Conservation (phyloP, 2,329 filamentous ascomycete species). For the Dactylellina leptospora region DNA sequence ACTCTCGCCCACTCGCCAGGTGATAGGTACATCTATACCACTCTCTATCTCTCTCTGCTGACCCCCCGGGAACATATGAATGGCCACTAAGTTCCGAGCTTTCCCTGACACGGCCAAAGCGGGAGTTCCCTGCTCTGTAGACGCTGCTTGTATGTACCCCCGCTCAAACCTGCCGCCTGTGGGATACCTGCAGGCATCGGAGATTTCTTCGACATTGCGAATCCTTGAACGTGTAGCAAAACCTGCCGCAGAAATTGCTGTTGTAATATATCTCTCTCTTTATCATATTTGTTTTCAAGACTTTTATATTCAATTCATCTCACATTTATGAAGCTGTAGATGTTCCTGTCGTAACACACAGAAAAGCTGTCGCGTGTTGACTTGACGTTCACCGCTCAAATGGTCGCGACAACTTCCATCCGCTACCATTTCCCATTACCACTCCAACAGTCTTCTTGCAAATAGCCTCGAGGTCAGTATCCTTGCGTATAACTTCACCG, state of each 20-base stretch:
- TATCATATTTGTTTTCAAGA: background rate
- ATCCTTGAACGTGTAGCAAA: conserved; percentile 1
- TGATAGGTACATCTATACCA: background rate
- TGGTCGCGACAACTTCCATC: background rate
- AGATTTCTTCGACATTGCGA: background rate
- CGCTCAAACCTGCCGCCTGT: conserved; percentile 50
- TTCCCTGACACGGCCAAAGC: no score
- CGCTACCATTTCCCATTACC: background rate
- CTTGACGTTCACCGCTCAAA: conserved; percentile 20
- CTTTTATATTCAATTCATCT: background rate
- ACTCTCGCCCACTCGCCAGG: background rate
- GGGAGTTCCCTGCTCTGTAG: conserved; percentile 15
- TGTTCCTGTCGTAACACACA: background rate
- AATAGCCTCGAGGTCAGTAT: conserved; percentile 8
- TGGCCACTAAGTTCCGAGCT: no score
- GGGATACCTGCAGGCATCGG: background rate
- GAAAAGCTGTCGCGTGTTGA: conserved; percentile 28
- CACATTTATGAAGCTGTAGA: background rate
- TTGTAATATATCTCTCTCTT: background rate
- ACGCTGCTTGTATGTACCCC: no score
- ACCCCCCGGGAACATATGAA: no score
- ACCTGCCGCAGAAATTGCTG: no score
- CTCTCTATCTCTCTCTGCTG: no score
- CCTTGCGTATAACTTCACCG: background rate
- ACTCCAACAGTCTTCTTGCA: conserved; percentile 9